Evolutionary conservation across 371 early-diverging fungal genomes (phyloP), one percentile per base, ranked within the genome.

Genomic region (Parasitella parasitica): DNA sequence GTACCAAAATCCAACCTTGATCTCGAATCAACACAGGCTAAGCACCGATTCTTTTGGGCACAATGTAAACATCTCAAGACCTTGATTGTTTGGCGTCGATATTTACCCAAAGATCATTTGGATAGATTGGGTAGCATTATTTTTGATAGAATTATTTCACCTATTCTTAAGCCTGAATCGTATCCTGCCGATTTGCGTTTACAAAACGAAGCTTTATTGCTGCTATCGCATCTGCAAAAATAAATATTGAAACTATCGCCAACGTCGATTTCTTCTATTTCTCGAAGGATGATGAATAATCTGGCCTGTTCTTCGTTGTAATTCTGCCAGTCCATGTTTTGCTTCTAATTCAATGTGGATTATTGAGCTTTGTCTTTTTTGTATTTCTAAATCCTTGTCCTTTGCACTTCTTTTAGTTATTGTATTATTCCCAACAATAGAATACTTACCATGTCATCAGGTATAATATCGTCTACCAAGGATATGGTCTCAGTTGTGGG

Each of bases 401-500:
- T n/a, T n/a, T n/a, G n/a, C n/a, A n/a, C n/a, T n/a, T n/a, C n/a
- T n/a, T n/a, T n/a, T n/a, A n/a, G n/a, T n/a, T n/a, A n/a, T n/a
- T n/a, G n/a, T n/a, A n/a, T n/a, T n/a, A n/a, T n/a, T n/a, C n/a
- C n/a, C n/a, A n/a, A n/a, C n/a, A n/a, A n/a, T n/a, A n/a, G n/a
- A n/a, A n/a, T n/a, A n/a, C n/a, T n/a, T n/a, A n/a, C n/a, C 70
- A 72, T 72, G 51, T 83, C 79, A 9, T 79, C 72, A 11, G 85
- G 85, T 54, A 83, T 65, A 28, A 87, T 56, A 54, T 86, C 87
- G 51, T 87, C 88, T 27, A 77, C 70, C 6, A 87, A 53, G 4
- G 64, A 62, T 7, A 84, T 76, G 12, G 84, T 84, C 28, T 74
- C 76, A 8, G 85, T 85, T 2, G 72, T 76, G 16, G 77, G 74